These are phyloP conservation scores for Arachis monticola DNA, from an alignment of 331 rosid species.

Conservation along the genomic window DNA sequence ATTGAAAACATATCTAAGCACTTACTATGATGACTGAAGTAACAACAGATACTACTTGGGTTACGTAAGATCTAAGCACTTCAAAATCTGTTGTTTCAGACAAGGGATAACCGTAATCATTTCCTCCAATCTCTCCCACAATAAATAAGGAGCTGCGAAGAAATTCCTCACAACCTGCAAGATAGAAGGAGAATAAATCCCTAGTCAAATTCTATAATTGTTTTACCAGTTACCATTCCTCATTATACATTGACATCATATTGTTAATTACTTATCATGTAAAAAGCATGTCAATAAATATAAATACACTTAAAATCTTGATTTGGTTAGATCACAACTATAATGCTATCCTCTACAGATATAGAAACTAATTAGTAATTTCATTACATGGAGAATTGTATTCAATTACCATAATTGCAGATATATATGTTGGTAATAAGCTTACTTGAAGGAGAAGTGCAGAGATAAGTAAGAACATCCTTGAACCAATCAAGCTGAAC, in stretches of 20 bases:
- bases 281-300: neutral
- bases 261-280: too few relatives aligned
- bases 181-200: neutral
- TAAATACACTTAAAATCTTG: too few relatives aligned
- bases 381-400: too few relatives aligned
- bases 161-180: conserved; percentile 52
- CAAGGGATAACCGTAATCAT: conserved; percentile 57
- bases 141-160: conserved; percentile 52
- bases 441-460: conserved; percentile 50
- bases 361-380: too few relatives aligned
- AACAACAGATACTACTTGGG: conserved; percentile 45
- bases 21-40: conserved; percentile 35
- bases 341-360: too few relatives aligned
- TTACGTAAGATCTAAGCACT: conserved; percentile 39
- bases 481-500: conserved; percentile 58
- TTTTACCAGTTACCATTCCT: neutral
- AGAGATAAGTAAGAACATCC: conserved; percentile 48
- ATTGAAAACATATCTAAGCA: neutral
- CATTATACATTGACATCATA: neutral
- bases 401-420: too few relatives aligned
- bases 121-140: conserved; percentile 72
- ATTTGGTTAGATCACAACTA: too few relatives aligned
- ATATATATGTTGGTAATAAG: too few relatives aligned
- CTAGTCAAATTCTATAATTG: neutral
- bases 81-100: conserved; percentile 16